A percentile compares a stretch with the other conserved stretches of the same genome.
phyloP scores from a whole-genome alignment of 2,329 filamentous ascomycete species.

The Ascochyta rabiei region DNA sequence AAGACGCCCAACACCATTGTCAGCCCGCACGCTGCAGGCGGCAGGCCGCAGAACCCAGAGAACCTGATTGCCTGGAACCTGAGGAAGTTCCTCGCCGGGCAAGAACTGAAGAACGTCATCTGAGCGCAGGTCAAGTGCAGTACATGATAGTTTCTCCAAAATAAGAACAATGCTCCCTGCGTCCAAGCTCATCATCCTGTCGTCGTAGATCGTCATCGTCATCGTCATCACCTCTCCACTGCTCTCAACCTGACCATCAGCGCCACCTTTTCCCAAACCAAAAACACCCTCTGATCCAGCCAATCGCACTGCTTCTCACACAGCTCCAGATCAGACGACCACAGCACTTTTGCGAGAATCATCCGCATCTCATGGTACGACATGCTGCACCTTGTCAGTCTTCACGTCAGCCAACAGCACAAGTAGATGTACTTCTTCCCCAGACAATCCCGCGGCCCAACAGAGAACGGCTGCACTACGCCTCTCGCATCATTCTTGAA shows the following conservation, averaged over 20 bases:
- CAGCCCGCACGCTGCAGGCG: conserved; percentile 65
- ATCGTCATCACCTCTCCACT: background rate
- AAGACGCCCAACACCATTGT: conserved; percentile 52
- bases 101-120: conserved; percentile 64
- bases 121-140: conserved; percentile 11
- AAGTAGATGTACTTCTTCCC: conserved; percentile 43
- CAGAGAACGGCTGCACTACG: conserved; percentile 53
- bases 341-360: conserved; percentile 46
- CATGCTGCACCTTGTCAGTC: conserved; percentile 31
- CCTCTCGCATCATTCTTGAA: conserved; percentile 39
- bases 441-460: conserved; percentile 50
- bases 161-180: no score
- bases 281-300: conserved; percentile 42
- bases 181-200: no score
- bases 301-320: conserved; percentile 30
- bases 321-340: conserved; percentile 48
- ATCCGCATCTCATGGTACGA: conserved; percentile 52
- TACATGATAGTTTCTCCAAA: no score
- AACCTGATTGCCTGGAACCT: conserved; percentile 66
- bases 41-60: conserved; percentile 66
- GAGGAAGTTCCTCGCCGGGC: conserved; percentile 63
- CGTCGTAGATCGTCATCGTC: no score
- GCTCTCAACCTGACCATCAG: conserved; percentile 20
- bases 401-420: background rate
- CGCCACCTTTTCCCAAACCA: conserved; percentile 48